Percentiles rank a stretch among this genome's conserved stretches.
Conservation (phyloP, 2,329 filamentous ascomycete genomes). For the Pseudogymnoascus sp. region DNA sequence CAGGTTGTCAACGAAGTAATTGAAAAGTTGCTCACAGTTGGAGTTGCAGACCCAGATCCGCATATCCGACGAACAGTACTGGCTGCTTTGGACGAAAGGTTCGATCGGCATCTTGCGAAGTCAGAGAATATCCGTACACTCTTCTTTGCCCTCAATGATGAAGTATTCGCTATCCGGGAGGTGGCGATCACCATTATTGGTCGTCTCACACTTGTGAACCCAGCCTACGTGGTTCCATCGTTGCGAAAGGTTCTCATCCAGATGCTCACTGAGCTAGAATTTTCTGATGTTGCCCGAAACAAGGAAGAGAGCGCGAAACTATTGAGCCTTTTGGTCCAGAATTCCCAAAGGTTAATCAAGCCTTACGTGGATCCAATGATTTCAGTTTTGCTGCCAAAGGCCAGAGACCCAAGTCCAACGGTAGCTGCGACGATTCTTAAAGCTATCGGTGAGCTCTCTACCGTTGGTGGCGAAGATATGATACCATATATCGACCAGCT, state of each 20-base stretch:
- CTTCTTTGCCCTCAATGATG: constrained; percentile 92
- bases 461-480: constrained; percentile 91
- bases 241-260: constrained; percentile 92
- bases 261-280: constrained; percentile 90
- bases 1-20: constrained; percentile 98
- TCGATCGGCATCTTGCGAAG: constrained; percentile 93
- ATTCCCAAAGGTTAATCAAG: constrained; percentile 86
- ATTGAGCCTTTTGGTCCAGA: constrained; percentile 84
- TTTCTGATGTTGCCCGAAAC: constrained; percentile 85
- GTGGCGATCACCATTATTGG: constrained; percentile 95
- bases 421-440: constrained; percentile 93
- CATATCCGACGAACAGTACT: constrained; percentile 85
- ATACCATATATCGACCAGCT: constrained; percentile 80
- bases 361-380: constrained; percentile 97
- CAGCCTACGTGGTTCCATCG: constrained; percentile 94
- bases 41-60: constrained; percentile 82
- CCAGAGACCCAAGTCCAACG: constrained; percentile 72
- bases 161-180: constrained; percentile 85
- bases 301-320: constrained; percentile 95
- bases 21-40: constrained; percentile 89
- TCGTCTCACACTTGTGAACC: constrained; percentile 81
- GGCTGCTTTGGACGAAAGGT: constrained; percentile 81
- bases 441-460: constrained; percentile 88
- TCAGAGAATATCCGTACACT: constrained; percentile 94
- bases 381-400: constrained; percentile 85